Evolutionary conservation across 768 basidiomycete genomes (phyloP), one percentile per base, ranked within the genome.

Genomic region (Mycena crocata): DNA sequence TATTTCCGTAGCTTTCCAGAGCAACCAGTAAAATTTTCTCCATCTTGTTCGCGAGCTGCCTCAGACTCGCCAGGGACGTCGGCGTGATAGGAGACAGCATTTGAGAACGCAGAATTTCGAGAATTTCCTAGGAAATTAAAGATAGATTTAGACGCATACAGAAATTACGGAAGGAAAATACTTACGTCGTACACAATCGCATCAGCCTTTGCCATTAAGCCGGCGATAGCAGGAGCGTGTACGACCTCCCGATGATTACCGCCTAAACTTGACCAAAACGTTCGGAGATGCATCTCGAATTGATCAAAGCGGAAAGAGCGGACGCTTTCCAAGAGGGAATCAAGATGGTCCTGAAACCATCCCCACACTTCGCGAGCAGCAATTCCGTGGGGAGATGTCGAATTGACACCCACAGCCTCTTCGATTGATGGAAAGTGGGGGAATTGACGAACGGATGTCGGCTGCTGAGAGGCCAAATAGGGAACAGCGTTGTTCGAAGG

Each of bases 301-400:
- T 94, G 92, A 78, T 96, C 95, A 72, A 95, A 93, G 40, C 93
- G 86, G 82, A 91, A 92, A 21, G 87, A 81, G 59, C 92, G 83
- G 45, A 95, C 88, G 71, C 87, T 90, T 70, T 94, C 93, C 34
- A 95, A 80, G 50, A 96, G 84, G 0, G 90, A 83, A 78, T 96
- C 94, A 66, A 95, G 84, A 81, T 97, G 95, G 62, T 94, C 92
- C 77, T 93, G 91, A 84, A 97, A 97, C 90, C 93, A 94, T 32
- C 84, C 86, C 95, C 95, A 97, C 8, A 94, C 92, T 77, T 94
- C 93, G 70, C 92, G 88, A 31, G 93, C 94, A 66, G 90, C 90
- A 24, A 93, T 85, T 59, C 89, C 87, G 71, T 95, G 91, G 31
- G 92, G 83, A 49, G 93, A 87, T n/a, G 90, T 87, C 14, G 91